phyloP scores from a whole-genome alignment of 2,329 filamentous ascomycete genomes.

The Ambrosiella beaveri region DNA sequence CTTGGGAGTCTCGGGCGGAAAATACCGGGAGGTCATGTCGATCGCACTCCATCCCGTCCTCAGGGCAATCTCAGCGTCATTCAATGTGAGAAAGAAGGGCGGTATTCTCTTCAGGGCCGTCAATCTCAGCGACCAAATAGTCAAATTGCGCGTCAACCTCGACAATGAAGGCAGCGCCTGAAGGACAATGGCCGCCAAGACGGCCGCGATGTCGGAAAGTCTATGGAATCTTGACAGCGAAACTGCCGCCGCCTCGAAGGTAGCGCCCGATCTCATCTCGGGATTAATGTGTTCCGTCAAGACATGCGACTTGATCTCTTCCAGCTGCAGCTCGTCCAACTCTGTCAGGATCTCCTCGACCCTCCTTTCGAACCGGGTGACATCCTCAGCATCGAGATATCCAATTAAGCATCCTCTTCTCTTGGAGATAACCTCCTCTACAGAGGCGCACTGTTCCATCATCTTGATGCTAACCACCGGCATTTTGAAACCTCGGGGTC shows the following conservation, averaged over 20 bases:
- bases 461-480: constrained; percentile 4
- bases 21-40: constrained; percentile 17
- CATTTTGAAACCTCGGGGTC: constrained; percentile 35
- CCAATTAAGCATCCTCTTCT: constrained; percentile 33
- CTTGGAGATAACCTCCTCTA: constrained; percentile 1
- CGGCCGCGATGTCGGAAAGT: constrained; percentile 36
- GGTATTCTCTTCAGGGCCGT: constrained; percentile 59
- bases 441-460: constrained; percentile 3
- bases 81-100: constrained; percentile 45
- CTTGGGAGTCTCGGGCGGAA: not conserved
- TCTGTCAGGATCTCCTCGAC: constrained; percentile 56
- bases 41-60: constrained; percentile 50
- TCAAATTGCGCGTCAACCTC: constrained; percentile 53
- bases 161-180: constrained; percentile 71
- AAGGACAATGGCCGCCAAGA: constrained; percentile 83
- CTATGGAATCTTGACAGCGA: not conserved
- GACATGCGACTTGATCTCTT: constrained; percentile 81
- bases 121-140: constrained; percentile 62
- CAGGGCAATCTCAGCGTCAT: constrained; percentile 48
- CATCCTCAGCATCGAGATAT: constrained; percentile 46
- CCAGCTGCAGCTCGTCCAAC: constrained; percentile 54
- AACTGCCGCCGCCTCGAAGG: constrained; percentile 27
- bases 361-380: constrained; percentile 52
- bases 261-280: constrained; percentile 24
- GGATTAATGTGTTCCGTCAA: constrained; percentile 61